Evolutionary conservation across 768 basidiomycete genomes (phyloP).

Genomic region (Russula sp.): DNA sequence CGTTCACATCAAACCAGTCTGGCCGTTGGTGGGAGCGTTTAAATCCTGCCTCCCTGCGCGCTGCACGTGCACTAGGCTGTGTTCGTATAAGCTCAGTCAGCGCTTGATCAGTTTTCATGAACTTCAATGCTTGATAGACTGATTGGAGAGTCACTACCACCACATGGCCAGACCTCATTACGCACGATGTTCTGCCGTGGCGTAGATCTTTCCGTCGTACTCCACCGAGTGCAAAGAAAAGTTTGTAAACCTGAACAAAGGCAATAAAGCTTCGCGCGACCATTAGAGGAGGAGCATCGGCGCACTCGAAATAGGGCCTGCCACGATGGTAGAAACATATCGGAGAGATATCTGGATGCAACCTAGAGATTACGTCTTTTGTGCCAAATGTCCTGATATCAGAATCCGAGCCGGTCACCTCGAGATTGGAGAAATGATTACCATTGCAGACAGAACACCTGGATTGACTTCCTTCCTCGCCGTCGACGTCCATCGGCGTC

Average conservation of each 20-base stretch:
- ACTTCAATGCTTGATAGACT: conserved; percentile 21
- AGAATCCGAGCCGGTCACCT: background rate
- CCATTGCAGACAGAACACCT: conserved; percentile 11
- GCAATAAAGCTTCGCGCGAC: background rate
- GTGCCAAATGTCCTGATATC: background rate
- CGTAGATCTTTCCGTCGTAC: conserved; percentile 10
- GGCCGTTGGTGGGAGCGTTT: conserved; percentile 9
- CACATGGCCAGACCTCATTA: background rate
- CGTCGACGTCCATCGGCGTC: conserved; percentile 11
- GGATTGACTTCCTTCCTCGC: background rate
- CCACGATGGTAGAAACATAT: conserved; percentile 14
- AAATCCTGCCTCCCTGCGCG: conserved; percentile 14
- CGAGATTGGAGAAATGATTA: background rate
- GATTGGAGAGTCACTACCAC: background rate
- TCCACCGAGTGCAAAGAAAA: conserved; percentile 16
- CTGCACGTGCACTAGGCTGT: conserved; percentile 14
- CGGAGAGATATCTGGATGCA: conserved; percentile 1
- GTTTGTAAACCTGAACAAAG: conserved; percentile 17
- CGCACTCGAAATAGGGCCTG: conserved; percentile 12
- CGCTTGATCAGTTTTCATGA: conserved; percentile 1
- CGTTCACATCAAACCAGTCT: conserved; percentile 21
- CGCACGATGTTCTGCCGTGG: conserved; percentile 21
- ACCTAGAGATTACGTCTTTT: background rate
- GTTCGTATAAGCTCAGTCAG: conserved; percentile 16
- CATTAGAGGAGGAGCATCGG: background rate